phyloP scores from a whole-genome alignment of 805 yeast species.

The Helenozyma baotianmanensis region DNA sequence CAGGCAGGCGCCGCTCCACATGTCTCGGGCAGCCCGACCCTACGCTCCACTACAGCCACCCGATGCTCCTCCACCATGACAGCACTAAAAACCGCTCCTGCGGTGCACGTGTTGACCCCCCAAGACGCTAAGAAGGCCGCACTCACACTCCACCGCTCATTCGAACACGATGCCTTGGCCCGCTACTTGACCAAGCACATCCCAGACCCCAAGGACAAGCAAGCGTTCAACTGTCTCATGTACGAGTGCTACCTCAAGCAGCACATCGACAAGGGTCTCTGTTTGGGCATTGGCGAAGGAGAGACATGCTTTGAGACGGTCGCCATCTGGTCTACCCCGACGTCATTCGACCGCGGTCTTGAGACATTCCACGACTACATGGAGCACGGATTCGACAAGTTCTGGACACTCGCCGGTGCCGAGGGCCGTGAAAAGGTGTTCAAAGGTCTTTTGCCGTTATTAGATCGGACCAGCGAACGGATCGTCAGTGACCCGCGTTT shows the following conservation, averaged over 20 bases:
- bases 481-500: slow-evolving; percentile 41
- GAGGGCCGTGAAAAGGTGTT: slow-evolving; percentile 48
- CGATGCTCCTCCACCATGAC: too few relatives aligned
- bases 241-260: slow-evolving; percentile 50
- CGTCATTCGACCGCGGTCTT: slow-evolving; percentile 34
- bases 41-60: too few relatives aligned
- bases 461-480: slow-evolving; percentile 44
- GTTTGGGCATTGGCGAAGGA: slow-evolving; percentile 46
- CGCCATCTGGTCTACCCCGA: slow-evolving; percentile 50
- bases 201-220: slow-evolving; percentile 4
- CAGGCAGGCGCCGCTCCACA: too few relatives aligned
- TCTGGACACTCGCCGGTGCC: slow-evolving; percentile 46
- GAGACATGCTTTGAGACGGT: slow-evolving; percentile 46
- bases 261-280: slow-evolving; percentile 47
- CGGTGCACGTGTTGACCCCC: slow-evolving; percentile 10
- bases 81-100: too few relatives aligned
- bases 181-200: slow-evolving; percentile 14
- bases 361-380: slow-evolving; percentile 45
- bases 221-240: slow-evolving; percentile 19
- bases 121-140: slow-evolving; percentile 34
- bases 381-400: slow-evolving; percentile 48
- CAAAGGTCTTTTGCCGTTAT: slow-evolving; percentile 45
- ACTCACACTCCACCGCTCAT: slow-evolving; percentile 30
- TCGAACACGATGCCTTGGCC: slow-evolving; percentile 33
- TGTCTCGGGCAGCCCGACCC: too few relatives aligned